Evolutionary conservation across 2,329 filamentous ascomycete species (phyloP), one percentile per base, ranked within the genome.

Genomic region (Beauveria pseudobassiana): DNA sequence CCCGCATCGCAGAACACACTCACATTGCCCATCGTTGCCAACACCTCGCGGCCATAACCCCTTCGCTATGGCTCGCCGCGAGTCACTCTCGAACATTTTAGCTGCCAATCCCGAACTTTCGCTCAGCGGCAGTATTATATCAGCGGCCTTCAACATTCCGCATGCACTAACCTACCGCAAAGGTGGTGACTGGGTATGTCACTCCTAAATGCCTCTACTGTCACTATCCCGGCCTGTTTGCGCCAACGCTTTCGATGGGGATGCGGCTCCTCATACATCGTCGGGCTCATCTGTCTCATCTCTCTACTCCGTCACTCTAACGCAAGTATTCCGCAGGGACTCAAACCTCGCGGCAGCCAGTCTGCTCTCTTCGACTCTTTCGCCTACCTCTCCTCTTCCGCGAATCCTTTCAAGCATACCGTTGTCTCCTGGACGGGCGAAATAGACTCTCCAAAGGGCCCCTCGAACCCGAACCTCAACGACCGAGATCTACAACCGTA

Each of bases 371-470:
- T 96, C 75, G 92, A 97, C 73, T 93, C 92, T 10, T 92, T 98
- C 70, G 85, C 88, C 61, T 88, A 96, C 75, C 85, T 98, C 50
- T 90, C 92, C 3, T 96, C 92, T n/a, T 81, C 88, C 61, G 82
- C 89, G 49, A 87, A 88, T 2, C 87, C 88, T 22, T 98, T 93
- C 93, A 91, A 92, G 69, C 93, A 97, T 76, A 95, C 88, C 1
- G 83, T 97, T 6, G 90, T 98, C 59, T 93, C 91, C 51, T 98
- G 93, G 93, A 96, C 93, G 3, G 93, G 93, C 63, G 93, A 98
- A 74, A 88, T 93, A 63, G 84, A 87, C 62, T 77, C 74, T 4
- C 76, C 79, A 3, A 64, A 46, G 79, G 82, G 50, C 70, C 73
- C 34, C 78, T 79, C 5, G 76, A 80, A 2, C 78, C 80, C 20